Conservation (phyloP, 768 basidiomycete genomes). For the Mrakia gelida region DNA sequence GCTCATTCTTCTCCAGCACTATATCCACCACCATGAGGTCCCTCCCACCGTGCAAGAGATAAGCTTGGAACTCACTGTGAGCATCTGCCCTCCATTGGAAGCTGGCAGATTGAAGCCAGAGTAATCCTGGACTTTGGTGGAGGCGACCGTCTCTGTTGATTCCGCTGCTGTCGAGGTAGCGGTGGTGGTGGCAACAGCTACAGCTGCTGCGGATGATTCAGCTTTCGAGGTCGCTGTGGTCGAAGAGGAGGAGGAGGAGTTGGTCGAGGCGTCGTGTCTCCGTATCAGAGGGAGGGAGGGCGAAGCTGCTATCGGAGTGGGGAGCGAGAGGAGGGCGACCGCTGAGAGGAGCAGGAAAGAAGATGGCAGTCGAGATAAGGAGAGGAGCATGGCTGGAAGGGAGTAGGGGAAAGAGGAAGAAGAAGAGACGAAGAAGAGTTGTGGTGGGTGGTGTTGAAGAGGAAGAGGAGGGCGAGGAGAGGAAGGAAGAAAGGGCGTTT, state of each 20-base stretch:
- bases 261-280: background rate
- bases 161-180: background rate
- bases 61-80: constrained; percentile 9
- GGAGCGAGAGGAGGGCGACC: background rate
- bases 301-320: background rate
- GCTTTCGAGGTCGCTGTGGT: background rate
- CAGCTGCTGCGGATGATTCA: background rate
- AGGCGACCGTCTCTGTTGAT: background rate
- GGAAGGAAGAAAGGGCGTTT: background rate
- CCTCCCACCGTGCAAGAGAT: no score
- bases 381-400: constrained; percentile 2
- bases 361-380: background rate
- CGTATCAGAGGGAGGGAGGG: background rate
- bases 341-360: background rate
- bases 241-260: background rate
- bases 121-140: constrained; percentile 6
- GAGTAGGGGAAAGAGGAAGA: background rate
- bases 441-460: background rate
- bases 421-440: background rate
- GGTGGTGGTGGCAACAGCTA: background rate
- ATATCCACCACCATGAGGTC: no score
- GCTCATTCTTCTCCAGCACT: no score
- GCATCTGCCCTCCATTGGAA: constrained; percentile 9
- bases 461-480: background rate
- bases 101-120: background rate